phyloP scores from a whole-genome alignment of 345 rosid genomes.

The Hibiscus syriacus region DNA sequence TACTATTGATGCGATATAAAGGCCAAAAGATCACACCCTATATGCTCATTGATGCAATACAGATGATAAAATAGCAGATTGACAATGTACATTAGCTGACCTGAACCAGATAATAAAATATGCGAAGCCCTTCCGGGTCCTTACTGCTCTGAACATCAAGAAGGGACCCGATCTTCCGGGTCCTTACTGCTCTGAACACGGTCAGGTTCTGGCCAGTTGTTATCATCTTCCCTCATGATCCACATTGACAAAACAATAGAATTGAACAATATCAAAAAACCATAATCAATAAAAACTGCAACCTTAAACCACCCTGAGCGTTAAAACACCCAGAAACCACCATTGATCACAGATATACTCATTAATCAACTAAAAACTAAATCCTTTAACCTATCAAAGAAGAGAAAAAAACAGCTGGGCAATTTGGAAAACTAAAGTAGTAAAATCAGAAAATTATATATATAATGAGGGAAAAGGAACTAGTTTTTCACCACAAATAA shows the following conservation, averaged over 20 bases:
- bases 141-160: conserved; percentile 91
- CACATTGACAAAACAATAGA: conserved; percentile 3
- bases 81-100: conserved; percentile 22
- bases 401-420: too few species aligned
- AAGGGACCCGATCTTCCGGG: conserved; percentile 97
- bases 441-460: too few species aligned
- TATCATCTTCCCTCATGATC: conserved; percentile 77
- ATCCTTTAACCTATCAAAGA: too few species aligned
- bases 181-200: conserved; percentile 86
- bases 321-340: neutral
- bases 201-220: conserved; percentile 23
- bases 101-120: conserved; percentile 98
- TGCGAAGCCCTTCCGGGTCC: conserved; percentile 97
- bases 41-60: too few species aligned
- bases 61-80: neutral
- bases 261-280: neutral
- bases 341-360: neutral
- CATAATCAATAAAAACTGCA: neutral
- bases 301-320: neutral
- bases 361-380: too few species aligned
- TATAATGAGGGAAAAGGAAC: neutral
- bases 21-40: too few species aligned
- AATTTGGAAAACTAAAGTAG: too few species aligned
- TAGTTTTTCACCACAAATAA: neutral
- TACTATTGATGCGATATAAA: too few species aligned